These are phyloP conservation scores for Colletotrichum melonis DNA, from an alignment of 2,329 filamentous ascomycete genomes.

Conservation along the genomic window DNA sequence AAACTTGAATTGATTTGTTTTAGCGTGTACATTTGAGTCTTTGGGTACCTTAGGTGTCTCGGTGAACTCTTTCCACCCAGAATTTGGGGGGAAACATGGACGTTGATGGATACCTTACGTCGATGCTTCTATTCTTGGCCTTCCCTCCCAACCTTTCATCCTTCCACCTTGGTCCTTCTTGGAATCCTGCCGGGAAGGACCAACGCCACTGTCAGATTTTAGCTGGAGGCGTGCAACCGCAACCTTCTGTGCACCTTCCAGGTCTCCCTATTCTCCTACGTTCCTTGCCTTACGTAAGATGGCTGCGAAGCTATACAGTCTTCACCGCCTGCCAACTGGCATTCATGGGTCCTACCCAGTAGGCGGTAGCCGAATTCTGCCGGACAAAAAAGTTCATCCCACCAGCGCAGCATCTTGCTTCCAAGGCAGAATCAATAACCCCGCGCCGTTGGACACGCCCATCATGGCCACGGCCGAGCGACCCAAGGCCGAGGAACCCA, in stretches of 20 bases:
- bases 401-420: conserved; percentile 8
- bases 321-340: conserved; percentile 14
- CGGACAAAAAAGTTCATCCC: conserved; percentile 32
- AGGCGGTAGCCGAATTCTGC: conserved; percentile 32
- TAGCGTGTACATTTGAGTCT: neutral
- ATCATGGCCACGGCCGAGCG: conserved; percentile 22
- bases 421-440: neutral
- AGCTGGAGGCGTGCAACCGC: conserved; percentile 3
- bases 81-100: neutral
- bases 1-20: neutral
- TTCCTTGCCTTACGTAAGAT: neutral
- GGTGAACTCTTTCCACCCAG: too few species aligned
- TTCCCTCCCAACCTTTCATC: neutral
- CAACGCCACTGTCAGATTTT: conserved; percentile 23
- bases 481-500: neutral
- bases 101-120: neutral
- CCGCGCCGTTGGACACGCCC: neutral
- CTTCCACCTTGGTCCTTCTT: neutral
- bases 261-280: too few species aligned
- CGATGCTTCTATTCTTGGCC: conserved; percentile 16
- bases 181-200: neutral
- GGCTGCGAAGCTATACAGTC: accelerated
- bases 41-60: too few species aligned
- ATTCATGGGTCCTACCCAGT: neutral
- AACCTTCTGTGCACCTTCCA: too few species aligned